These are phyloP conservation scores for Rutstroemia sp. DNA, from an alignment of 2,329 filamentous ascomycete species.

Conservation along the genomic window DNA sequence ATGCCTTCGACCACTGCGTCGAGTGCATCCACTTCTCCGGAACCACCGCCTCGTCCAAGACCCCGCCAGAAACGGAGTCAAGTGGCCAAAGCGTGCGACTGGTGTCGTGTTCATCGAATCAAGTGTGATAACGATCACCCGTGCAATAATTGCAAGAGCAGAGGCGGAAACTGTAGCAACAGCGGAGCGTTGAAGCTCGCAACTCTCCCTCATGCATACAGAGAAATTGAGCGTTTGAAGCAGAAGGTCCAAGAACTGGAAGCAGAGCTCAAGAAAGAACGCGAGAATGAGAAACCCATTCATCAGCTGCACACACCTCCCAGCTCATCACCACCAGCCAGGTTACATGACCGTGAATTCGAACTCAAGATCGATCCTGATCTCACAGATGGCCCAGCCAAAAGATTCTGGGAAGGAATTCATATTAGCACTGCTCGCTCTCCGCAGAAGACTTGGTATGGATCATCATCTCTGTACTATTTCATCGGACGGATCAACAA, in stretches of 20 bases:
- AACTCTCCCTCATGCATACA: conserved; percentile 27
- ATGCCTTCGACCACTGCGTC: conserved; percentile 3
- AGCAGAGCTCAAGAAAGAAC: conserved; percentile 17
- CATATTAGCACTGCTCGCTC: conserved; percentile 32
- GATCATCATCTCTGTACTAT: conserved; percentile 38
- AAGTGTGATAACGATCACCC: conserved; percentile 36
- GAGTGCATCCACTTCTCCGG: conserved; percentile 4
- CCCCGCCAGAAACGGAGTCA: conserved; percentile 21
- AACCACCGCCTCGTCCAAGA: conserved; percentile 3
- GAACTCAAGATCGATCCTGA: neutral
- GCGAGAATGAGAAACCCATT: neutral
- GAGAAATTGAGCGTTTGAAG: conserved; percentile 34
- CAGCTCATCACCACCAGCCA: conserved; percentile 8
- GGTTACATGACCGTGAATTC: neutral
- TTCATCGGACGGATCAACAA: conserved; percentile 37
- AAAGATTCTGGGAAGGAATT: conserved; percentile 33
- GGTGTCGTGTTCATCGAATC: conserved; percentile 35
- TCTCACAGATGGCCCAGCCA: conserved; percentile 5
- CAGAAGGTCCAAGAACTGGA: conserved; percentile 30
- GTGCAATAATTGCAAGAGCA: conserved; percentile 34
- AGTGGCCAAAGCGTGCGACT: conserved; percentile 33
- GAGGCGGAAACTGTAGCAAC: conserved; percentile 32
- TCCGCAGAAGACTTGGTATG: conserved; percentile 35
- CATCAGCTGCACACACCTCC: conserved; percentile 11
- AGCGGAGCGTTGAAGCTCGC: conserved; percentile 28